These are phyloP conservation scores for Caryopteris hybrid DNA, from an alignment of 305 asterid genomes.

Conservation along the genomic window DNA sequence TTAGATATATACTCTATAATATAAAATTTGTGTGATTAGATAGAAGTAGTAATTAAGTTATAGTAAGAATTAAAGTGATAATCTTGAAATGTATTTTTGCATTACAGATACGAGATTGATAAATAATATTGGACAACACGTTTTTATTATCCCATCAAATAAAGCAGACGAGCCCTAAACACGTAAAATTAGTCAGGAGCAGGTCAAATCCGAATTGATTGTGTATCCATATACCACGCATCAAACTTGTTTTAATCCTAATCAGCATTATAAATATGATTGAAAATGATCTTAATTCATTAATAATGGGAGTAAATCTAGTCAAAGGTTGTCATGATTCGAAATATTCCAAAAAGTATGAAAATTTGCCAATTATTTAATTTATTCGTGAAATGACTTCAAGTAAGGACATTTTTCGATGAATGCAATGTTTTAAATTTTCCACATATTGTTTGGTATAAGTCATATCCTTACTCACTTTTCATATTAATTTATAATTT, in stretches of 20 bases:
- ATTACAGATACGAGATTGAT: too few relatives aligned
- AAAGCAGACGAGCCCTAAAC: too few relatives aligned
- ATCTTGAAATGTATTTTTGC: too few relatives aligned
- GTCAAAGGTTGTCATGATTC: constrained; percentile 15
- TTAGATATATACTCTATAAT: too few relatives aligned
- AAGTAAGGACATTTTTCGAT: constrained; percentile 3
- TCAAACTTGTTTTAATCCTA: neutral
- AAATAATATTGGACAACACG: too few relatives aligned
- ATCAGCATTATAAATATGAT: neutral
- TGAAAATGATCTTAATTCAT: neutral
- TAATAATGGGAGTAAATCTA: neutral
- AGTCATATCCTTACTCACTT: neutral
- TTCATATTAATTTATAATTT: too few relatives aligned
- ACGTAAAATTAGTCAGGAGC: neutral
- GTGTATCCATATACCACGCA: neutral
- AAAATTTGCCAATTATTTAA: neutral
- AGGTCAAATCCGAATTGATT: neutral
- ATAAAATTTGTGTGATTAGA: too few relatives aligned
- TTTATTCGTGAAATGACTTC: constrained; percentile 12
- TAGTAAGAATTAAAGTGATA: too few relatives aligned
- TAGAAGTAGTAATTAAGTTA: too few relatives aligned
- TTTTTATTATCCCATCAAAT: too few relatives aligned
- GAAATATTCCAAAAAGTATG: constrained; percentile 9
- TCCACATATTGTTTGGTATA: constrained; percentile 1
- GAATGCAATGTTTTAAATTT: neutral